phyloP scores from a whole-genome alignment of 306 rosid genomes.

The Abrus precatorius region DNA sequence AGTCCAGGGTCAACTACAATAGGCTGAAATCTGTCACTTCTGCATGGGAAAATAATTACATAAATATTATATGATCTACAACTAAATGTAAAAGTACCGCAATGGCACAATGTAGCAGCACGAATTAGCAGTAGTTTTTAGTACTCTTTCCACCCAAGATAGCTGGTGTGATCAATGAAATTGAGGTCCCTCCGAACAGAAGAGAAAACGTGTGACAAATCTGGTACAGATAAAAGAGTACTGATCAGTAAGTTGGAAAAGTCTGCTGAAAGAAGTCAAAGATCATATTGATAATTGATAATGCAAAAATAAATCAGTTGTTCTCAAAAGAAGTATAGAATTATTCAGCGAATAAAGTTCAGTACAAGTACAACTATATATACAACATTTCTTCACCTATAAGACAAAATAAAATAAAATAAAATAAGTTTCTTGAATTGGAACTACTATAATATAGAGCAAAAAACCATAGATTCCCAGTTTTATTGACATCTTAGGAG shows the following conservation, averaged over 20 bases:
- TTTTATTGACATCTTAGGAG: background rate
- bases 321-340: background rate
- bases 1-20: conserved; percentile 78
- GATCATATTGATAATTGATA: background rate
- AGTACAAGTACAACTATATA: background rate
- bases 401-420: conserved; percentile 6
- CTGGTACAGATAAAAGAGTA: conserved; percentile 56
- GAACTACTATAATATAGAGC: background rate
- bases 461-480: background rate
- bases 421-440: background rate
- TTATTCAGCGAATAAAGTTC: conserved; percentile 10
- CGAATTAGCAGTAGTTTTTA: conserved; percentile 49
- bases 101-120: conserved; percentile 12
- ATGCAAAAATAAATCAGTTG: background rate
- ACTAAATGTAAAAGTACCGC: background rate
- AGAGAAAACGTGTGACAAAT: conserved; percentile 85
- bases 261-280: conserved; percentile 23
- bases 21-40: conserved; percentile 75
- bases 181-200: conserved; percentile 75
- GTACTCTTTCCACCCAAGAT: conserved; percentile 93
- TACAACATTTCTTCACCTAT: background rate
- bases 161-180: conserved; percentile 84
- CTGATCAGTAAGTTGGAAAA: conserved; percentile 11
- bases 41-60: conserved; percentile 49
- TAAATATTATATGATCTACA: conserved; percentile 38